Conservation (phyloP, 2,329 filamentous ascomycete genomes). For the Cylindrodendrum hubeiense region DNA sequence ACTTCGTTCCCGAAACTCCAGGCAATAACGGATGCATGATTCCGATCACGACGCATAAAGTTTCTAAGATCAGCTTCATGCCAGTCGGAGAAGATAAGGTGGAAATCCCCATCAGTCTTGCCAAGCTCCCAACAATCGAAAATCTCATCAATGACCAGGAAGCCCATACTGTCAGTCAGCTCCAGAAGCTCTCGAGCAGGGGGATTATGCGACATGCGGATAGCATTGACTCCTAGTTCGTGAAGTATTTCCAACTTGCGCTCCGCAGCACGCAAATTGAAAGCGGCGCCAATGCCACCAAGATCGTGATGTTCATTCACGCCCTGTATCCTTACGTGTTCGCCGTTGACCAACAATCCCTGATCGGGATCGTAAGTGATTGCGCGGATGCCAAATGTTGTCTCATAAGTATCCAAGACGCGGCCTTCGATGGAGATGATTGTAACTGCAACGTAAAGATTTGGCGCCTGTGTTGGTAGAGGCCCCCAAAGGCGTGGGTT, state of each 20-base stretch:
- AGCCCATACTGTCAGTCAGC: conserved; percentile 61
- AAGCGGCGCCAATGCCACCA: conserved; percentile 63
- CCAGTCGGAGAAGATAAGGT: conserved; percentile 65
- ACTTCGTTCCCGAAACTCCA: conserved; percentile 70
- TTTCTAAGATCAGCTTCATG: conserved; percentile 64
- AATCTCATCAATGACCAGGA: conserved; percentile 66
- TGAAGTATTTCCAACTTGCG: conserved; percentile 63
- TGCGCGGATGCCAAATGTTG: conserved; percentile 62
- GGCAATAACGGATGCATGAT: conserved; percentile 64
- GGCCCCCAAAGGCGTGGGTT: conserved; percentile 64
- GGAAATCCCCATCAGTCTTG: conserved; percentile 63
- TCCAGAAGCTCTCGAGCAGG: conserved; percentile 64
- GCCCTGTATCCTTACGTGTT: conserved; percentile 58
- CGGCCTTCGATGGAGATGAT: conserved; percentile 43
- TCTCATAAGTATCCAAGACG: conserved; percentile 60
- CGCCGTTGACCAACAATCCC: conserved; percentile 61
- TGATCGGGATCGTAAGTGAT: conserved; percentile 54
- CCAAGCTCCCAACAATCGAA: conserved; percentile 64
- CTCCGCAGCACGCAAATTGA: conserved; percentile 61
- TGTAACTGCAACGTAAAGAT: conserved; percentile 62
- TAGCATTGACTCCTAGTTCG: conserved; percentile 63
- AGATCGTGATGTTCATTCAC: conserved; percentile 65
- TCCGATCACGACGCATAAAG: conserved; percentile 66
- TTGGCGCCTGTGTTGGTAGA: conserved; percentile 57
- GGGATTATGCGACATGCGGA: conserved; percentile 66